These are phyloP conservation scores for Metarhizium rileyi DNA, from an alignment of 2,329 filamentous ascomycete species.

Conservation along the genomic window DNA sequence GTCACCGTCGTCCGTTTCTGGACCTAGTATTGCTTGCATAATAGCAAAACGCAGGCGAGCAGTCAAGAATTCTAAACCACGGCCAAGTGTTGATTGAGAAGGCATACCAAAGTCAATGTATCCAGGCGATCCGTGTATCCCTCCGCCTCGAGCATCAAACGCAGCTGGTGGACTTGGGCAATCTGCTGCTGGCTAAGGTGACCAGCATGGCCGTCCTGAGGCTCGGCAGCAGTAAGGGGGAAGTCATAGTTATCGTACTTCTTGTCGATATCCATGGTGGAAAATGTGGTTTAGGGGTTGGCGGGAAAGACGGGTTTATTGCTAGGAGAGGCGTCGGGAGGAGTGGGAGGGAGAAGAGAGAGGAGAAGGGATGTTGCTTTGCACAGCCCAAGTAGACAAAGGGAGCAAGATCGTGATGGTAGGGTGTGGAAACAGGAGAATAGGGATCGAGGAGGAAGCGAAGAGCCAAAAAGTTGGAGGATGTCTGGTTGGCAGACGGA, in stretches of 20 bases:
- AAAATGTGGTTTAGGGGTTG: not conserved
- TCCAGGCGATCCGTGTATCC: conserved; percentile 80
- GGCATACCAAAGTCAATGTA: conserved; percentile 74
- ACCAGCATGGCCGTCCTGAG: conserved; percentile 72
- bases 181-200: conserved; percentile 80
- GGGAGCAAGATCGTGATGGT: not conserved
- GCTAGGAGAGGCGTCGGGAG: not conserved
- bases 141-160: conserved; percentile 71
- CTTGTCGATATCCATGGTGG: conserved; percentile 56
- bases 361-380: not conserved
- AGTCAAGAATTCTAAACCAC: too few species aligned
- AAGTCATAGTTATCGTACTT: conserved; percentile 97
- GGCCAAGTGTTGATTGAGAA: too few species aligned
- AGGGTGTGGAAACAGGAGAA: not conserved
- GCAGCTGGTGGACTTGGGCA: conserved; percentile 79
- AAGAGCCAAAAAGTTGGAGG: not conserved
- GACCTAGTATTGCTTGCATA: not conserved
- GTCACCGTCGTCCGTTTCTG: conserved; percentile 5
- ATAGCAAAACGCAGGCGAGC: not conserved
- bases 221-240: conserved; percentile 64
- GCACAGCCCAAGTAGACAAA: not conserved
- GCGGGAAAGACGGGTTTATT: not conserved
- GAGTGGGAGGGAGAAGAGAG: not conserved
- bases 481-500: not conserved
- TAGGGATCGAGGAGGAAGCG: not conserved